phyloP scores from a whole-genome alignment of 331 rosid genomes.

The Rhamnella rubrinervis region DNA sequence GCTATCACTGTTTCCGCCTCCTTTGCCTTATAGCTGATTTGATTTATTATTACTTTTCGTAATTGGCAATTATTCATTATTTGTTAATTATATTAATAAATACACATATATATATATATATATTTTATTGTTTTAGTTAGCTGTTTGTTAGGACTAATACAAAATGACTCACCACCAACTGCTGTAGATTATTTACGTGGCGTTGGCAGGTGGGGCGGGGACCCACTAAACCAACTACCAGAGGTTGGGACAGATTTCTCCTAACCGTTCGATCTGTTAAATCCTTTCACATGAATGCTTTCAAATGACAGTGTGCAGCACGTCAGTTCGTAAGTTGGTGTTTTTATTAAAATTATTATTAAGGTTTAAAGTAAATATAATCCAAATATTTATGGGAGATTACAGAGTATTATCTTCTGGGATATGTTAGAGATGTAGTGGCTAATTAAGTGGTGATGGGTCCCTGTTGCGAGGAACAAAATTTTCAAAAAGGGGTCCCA shows the following conservation, averaged over 20 bases:
- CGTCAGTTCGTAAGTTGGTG: too few relatives aligned
- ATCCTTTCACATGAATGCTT: background rate
- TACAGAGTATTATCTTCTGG: background rate
- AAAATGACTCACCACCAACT: constrained; percentile 47
- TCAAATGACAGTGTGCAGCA: background rate
- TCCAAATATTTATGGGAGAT: background rate
- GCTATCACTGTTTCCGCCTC: too few relatives aligned
- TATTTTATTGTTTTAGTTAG: background rate
- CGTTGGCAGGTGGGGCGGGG: constrained; percentile 7
- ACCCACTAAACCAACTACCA: constrained; percentile 14
- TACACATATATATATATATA: too few relatives aligned
- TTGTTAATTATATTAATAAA: too few relatives aligned
- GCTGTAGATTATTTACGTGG: constrained; percentile 8
- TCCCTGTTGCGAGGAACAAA: constrained; percentile 11
- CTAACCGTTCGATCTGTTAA: constrained; percentile 8
- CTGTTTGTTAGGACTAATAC: constrained; percentile 29
- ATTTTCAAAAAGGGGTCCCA: background rate
- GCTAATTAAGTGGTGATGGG: background rate
- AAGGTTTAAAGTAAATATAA: background rate
- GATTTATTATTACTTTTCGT: too few relatives aligned
- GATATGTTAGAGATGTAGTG: background rate
- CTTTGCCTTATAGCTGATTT: too few relatives aligned
- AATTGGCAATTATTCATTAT: too few relatives aligned
- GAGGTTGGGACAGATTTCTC: constrained; percentile 7
- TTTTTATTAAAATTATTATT: too few relatives aligned